Percentiles rank a stretch among this genome's conserved stretches.
Evolutionary conservation across 257 asterid genomes (phyloP).

Genomic region (Coffea eugenioides): DNA sequence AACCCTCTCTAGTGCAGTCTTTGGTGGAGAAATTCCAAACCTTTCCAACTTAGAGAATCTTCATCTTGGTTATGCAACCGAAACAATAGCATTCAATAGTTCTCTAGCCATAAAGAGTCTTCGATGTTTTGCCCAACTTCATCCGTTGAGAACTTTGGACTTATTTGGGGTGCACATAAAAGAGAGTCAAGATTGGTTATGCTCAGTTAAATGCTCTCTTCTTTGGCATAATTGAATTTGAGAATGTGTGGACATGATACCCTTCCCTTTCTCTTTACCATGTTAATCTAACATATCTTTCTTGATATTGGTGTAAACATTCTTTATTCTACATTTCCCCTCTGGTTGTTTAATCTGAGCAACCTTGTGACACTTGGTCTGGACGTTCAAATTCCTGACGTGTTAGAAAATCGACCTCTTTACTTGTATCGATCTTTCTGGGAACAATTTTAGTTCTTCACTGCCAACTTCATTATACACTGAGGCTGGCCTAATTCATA

Average conservation of each 20-base stretch:
- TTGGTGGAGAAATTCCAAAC: constrained; percentile 18
- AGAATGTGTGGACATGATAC: neutral
- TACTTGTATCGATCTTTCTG: neutral
- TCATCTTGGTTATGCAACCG: constrained; percentile 15
- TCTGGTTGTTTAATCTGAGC: constrained; percentile 16
- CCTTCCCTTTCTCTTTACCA: constrained; percentile 15
- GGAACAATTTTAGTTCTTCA: neutral
- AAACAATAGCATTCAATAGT: neutral
- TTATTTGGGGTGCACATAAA: neutral
- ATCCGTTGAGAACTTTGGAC: constrained; percentile 17
- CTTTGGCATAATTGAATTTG: constrained; percentile 12
- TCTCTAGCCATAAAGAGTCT: constrained; percentile 8
- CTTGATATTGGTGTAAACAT: constrained; percentile 11
- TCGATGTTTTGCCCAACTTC: constrained; percentile 15
- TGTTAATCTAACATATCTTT: constrained; percentile 11
- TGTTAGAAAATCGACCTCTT: neutral
- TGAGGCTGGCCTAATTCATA: neutral
- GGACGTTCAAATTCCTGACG: neutral
- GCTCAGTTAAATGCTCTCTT: constrained; percentile 14
- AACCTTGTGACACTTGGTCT: neutral
- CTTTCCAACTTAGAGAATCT: constrained; percentile 21
- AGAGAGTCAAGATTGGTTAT: constrained; percentile 15
- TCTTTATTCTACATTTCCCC: constrained; percentile 7
- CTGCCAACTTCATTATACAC: neutral
- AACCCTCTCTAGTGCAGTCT: constrained; percentile 23